Evolutionary conservation across 148 eudicot genomes (phyloP), one percentile per base, ranked within the genome.

Genomic region (Amaranthus palmeri): DNA sequence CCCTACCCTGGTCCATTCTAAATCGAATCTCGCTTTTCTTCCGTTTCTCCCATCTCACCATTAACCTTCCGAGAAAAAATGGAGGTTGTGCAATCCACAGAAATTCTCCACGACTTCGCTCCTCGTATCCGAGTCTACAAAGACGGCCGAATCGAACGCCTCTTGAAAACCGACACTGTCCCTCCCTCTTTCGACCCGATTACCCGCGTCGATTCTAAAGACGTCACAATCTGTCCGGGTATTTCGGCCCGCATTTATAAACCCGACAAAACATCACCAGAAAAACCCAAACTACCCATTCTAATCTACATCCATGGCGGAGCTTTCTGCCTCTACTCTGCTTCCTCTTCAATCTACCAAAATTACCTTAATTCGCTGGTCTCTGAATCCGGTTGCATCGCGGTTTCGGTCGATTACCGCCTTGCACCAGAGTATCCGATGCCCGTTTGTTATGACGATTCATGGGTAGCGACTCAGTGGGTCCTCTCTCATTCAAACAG

Each of bases 371-470:
- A 65, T 67, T 61, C 82, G 5, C 80, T 85, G 10, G 75, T 55
- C 41, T 40, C 80, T 18, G 69, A 48, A 4, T 76, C 84, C 4
- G 65, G 61, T 6, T 78, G 59, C 15, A 15, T 86, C 45, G 67
- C 78, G 11, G 76, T 86, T 54, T 81, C 87, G 5, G 74, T 80
- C n/a, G 81, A 82, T 7, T 85, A 78, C 66, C 45, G 88, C 5
- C 69, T 83, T 7, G 86, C 91, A 4, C 88, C 88, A 0, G 88
- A 87, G 54, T 43, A 60, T 44, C 86, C 85, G n/a, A 74, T 87
- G 71, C 86, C 88, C 0, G 74, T 73, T 3, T 82, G 85, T 60
- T 85, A 81, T 57, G 85, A 83, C 4, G 91, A 87, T 71, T 65
- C 84, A 0, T 85, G 85, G 86, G 72, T 61, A 3, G 85, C 70